A percentile compares a stretch with the other conserved stretches of the same genome.
Conservation (phyloP, 176 grass and related monocot genomes). For the Ensete ventricosum region DNA sequence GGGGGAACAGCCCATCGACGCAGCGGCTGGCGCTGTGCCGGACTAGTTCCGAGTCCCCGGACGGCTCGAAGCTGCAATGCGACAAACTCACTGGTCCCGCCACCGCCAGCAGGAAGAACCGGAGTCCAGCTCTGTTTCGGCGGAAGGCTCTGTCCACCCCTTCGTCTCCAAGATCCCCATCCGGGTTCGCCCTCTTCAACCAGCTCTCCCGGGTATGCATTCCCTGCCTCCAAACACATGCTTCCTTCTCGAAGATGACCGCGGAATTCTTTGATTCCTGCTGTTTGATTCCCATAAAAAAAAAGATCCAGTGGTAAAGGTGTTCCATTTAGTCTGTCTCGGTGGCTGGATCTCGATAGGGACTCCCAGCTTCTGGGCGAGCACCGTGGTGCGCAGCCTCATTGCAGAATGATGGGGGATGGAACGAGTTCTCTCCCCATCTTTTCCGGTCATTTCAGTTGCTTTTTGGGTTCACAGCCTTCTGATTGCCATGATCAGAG, state of each 20-base stretch:
- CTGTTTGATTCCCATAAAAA: neutral
- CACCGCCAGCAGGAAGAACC: neutral
- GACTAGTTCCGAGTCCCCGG: neutral
- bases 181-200: constrained; percentile 82
- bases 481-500: neutral
- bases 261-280: too few relatives aligned
- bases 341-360: neutral
- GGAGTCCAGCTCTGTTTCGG: constrained; percentile 36
- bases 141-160: constrained; percentile 43
- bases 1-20: constrained; percentile 5
- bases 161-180: constrained; percentile 80
- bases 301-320: neutral
- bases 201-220: constrained; percentile 42
- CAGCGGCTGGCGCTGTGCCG: constrained; percentile 25
- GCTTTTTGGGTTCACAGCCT: neutral
- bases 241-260: too few relatives aligned
- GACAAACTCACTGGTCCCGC: neutral
- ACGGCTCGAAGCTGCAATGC: constrained; percentile 19
- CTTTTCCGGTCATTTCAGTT: neutral
- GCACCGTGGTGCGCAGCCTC: neutral
- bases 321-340: too few relatives aligned
- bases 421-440: neutral
- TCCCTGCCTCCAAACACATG: neutral
- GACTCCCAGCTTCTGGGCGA: neutral
- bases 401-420: too few relatives aligned